A percentile compares a stretch with the other conserved stretches of the same genome.
Conservation (phyloP, 441 rosid genomes). For the Jatropha podagrica region DNA sequence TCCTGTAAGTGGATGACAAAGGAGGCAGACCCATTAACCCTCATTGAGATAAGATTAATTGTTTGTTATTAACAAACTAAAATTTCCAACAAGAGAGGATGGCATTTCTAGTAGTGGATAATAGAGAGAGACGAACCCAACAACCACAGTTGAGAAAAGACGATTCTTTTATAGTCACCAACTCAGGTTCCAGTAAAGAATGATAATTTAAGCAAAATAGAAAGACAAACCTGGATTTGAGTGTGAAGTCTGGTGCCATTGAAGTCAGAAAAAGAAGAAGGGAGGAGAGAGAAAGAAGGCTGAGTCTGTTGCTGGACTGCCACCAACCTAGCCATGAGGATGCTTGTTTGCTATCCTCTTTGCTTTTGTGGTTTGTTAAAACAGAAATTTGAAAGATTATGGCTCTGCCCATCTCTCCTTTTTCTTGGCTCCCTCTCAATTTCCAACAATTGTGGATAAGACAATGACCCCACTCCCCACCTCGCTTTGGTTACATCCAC, state of each 20-base stretch:
- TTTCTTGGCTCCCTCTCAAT: slow-evolving; percentile 29
- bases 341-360: slow-evolving; percentile 9
- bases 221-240: slow-evolving; percentile 56
- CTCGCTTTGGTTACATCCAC: slow-evolving; percentile 37
- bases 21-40: not conserved
- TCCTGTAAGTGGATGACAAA: not conserved
- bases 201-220: not conserved
- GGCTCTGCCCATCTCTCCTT: slow-evolving; percentile 14
- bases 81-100: no score
- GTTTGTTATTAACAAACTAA: not conserved
- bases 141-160: not conserved
- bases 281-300: slow-evolving; percentile 69
- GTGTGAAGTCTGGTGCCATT: slow-evolving; percentile 74
- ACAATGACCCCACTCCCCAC: slow-evolving; percentile 42
- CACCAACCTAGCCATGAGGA: slow-evolving; percentile 63
- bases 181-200: slow-evolving; percentile 3
- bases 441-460: slow-evolving; percentile 47
- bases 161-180: not conserved
- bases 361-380: slow-evolving; percentile 6
- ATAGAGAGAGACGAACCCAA: not conserved
- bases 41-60: not conserved
- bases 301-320: slow-evolving; percentile 64
- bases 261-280: slow-evolving; percentile 84
- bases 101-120: not conserved
- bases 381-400: slow-evolving; percentile 32